These are phyloP conservation scores for Pterocarpus santalinus DNA, from an alignment of 306 rosid genomes.

Conservation along the genomic window DNA sequence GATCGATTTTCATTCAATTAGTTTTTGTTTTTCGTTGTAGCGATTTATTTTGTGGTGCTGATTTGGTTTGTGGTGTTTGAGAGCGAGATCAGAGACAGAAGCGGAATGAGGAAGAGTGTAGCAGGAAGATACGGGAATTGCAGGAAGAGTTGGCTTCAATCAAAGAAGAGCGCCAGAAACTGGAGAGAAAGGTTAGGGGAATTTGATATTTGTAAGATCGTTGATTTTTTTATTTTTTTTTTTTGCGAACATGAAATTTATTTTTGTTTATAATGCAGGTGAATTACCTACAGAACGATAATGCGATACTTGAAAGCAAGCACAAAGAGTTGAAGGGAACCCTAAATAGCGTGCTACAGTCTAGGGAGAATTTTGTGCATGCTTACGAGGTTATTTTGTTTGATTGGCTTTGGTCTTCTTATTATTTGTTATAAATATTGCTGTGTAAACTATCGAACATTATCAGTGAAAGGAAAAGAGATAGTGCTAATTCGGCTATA, in stretches of 20 bases:
- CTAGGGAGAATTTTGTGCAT: slow-evolving; percentile 63
- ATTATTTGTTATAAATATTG: not conserved
- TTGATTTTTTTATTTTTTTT: not conserved
- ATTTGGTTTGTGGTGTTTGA: slow-evolving; percentile 39
- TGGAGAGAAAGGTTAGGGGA: slow-evolving; percentile 65
- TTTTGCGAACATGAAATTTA: not conserved
- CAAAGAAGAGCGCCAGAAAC: slow-evolving; percentile 64
- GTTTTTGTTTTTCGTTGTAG: not conserved
- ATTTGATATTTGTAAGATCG: not conserved
- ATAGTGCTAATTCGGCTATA: not conserved
- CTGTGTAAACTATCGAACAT: not conserved
- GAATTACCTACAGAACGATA: slow-evolving; percentile 69
- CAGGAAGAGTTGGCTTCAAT: slow-evolving; percentile 64
- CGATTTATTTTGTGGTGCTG: not conserved
- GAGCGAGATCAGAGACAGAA: slow-evolving; percentile 66
- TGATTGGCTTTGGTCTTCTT: not conserved
- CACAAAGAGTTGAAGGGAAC: slow-evolving; percentile 73
- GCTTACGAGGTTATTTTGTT: slow-evolving; percentile 70
- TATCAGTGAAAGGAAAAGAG: not conserved
- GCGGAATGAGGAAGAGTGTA: slow-evolving; percentile 72
- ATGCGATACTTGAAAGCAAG: slow-evolving; percentile 73
- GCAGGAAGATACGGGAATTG: slow-evolving; percentile 67
- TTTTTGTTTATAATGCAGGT: slow-evolving; percentile 54
- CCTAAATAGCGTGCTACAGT: slow-evolving; percentile 64
- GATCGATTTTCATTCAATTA: slow-evolving; percentile 17